These are phyloP conservation scores for Cadophora gregata DNA, from an alignment of 2,329 filamentous ascomycete species.

Conservation along the genomic window DNA sequence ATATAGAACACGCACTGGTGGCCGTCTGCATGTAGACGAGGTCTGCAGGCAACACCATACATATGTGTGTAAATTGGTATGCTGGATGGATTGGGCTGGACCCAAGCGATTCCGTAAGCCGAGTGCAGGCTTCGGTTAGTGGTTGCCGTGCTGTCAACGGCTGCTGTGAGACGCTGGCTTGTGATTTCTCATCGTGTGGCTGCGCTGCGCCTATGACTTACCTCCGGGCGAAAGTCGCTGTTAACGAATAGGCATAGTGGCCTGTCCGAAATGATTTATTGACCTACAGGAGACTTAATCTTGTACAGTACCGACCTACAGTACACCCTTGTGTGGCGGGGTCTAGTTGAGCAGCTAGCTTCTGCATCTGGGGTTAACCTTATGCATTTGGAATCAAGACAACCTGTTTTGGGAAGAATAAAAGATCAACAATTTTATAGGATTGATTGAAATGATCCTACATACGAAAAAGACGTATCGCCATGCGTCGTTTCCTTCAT, in stretches of 20 bases:
- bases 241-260: too few relatives aligned
- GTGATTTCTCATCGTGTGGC: background rate
- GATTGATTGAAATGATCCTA: background rate
- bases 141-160: background rate
- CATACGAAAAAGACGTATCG: background rate
- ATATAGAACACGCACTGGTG: background rate
- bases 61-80: background rate
- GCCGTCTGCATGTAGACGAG: too few relatives aligned
- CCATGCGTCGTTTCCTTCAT: background rate
- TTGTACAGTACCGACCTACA: too few relatives aligned
- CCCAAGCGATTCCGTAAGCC: background rate
- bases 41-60: too few relatives aligned
- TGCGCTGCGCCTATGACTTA: background rate
- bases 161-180: background rate
- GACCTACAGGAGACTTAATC: too few relatives aligned
- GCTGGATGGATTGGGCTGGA: background rate
- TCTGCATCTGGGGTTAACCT: too few relatives aligned
- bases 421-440: background rate
- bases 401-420: too few relatives aligned
- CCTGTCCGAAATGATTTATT: too few relatives aligned
- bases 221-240: background rate
- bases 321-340: too few relatives aligned
- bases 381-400: background rate
- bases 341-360: too few relatives aligned
- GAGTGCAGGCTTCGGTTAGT: background rate